Conservation (phyloP, 2,329 filamentous ascomycete genomes). For the Ophiostoma sp. region DNA sequence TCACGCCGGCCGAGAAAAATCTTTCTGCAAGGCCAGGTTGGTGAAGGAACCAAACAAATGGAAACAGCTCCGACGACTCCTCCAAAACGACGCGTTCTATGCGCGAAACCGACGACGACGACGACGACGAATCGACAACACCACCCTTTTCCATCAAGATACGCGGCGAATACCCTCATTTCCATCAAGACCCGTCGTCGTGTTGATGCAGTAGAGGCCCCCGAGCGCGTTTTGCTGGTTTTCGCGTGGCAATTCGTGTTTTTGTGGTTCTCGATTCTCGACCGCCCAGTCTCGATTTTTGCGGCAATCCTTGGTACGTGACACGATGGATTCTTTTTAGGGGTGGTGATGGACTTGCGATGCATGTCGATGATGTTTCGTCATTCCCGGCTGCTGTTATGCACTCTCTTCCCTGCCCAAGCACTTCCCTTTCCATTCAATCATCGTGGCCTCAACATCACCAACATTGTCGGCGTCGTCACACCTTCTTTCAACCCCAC, state of each 20-base stretch:
- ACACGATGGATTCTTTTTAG: background rate
- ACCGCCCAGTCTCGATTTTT: background rate
- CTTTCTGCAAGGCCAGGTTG: slow-evolving; percentile 4
- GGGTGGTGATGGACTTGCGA: background rate
- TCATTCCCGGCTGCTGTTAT: background rate
- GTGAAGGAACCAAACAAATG: background rate
- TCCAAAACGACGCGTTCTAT: slow-evolving; percentile 15
- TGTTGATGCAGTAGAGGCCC: background rate
- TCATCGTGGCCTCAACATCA: background rate
- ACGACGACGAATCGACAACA: background rate
- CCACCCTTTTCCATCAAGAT: slow-evolving; percentile 4
- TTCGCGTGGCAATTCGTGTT: slow-evolving; percentile 4
- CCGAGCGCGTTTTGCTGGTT: slow-evolving; percentile 10
- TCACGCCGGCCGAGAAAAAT: background rate
- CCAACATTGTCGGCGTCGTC: too few species aligned
- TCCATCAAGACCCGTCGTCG: background rate
- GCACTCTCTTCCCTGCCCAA: background rate
- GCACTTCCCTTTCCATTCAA: background rate
- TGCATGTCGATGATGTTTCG: background rate
- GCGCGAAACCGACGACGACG: background rate
- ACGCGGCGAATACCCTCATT: background rate
- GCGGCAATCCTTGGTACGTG: slow-evolving; percentile 15
- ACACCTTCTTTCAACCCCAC: too few species aligned
- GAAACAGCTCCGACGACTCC: background rate
- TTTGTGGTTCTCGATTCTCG: background rate